phyloP scores from a whole-genome alignment of 2,329 filamentous ascomycete species.

The Laburnicola sp. region DNA sequence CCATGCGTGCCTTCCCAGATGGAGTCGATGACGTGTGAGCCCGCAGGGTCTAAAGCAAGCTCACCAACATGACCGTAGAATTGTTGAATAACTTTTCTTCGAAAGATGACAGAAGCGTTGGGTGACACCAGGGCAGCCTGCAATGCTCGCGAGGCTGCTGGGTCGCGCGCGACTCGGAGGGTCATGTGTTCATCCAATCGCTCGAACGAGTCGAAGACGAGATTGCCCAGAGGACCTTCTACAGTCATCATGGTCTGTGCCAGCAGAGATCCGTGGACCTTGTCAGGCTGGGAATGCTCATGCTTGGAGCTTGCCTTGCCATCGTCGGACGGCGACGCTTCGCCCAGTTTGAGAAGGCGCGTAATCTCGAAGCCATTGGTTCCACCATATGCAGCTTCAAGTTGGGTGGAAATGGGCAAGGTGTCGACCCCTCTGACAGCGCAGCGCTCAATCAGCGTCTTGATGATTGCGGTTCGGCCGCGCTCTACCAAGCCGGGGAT shows the following conservation, averaged over 20 bases:
- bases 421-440: slow-evolving; percentile 65
- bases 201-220: slow-evolving; percentile 67
- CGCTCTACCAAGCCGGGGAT: slow-evolving; percentile 73
- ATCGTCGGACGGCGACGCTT: slow-evolving; percentile 50
- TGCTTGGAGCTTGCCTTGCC: slow-evolving; percentile 33
- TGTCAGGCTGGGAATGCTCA: slow-evolving; percentile 48
- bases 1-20: slow-evolving; percentile 67
- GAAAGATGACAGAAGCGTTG: slow-evolving; percentile 59
- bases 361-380: slow-evolving; percentile 57
- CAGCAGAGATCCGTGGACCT: slow-evolving; percentile 81
- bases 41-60: slow-evolving; percentile 63
- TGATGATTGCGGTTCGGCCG: slow-evolving; percentile 76
- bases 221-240: slow-evolving; percentile 66
- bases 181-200: slow-evolving; percentile 54
- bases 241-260: slow-evolving; percentile 77
- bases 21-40: slow-evolving; percentile 69
- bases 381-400: slow-evolving; percentile 61
- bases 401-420: slow-evolving; percentile 57
- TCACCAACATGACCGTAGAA: slow-evolving; percentile 65
- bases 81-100: slow-evolving; percentile 65
- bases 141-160: slow-evolving; percentile 62
- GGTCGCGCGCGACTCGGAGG: slow-evolving; percentile 67
- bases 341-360: slow-evolving; percentile 62
- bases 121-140: slow-evolving; percentile 64
- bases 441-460: slow-evolving; percentile 81